phyloP scores from a whole-genome alignment of 345 rosid genomes.

The Syzygium oleosum region DNA sequence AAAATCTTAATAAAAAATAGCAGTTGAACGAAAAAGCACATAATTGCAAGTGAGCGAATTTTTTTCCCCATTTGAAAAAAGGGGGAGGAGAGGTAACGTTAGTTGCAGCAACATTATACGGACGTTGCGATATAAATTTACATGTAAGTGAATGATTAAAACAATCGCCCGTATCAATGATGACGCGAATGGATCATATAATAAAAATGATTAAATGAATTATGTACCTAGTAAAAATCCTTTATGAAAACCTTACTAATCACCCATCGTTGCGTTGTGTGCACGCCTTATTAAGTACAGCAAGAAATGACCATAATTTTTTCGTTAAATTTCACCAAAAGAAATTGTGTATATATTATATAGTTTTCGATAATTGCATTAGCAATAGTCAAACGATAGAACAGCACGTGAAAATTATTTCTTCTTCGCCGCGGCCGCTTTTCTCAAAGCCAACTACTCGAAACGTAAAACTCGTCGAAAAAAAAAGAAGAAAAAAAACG shows the following conservation, averaged over 20 bases:
- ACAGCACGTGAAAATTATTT: background rate
- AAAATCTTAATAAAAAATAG: background rate
- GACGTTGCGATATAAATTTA: accelerated
- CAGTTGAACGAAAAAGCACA: background rate
- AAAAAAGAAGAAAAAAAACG: too few relatives aligned
- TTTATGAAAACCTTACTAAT: background rate
- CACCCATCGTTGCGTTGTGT: background rate
- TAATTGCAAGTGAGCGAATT: background rate
- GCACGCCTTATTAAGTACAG: background rate
- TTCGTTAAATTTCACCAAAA: background rate
- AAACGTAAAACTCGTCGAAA: too few relatives aligned
- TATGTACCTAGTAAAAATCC: background rate
- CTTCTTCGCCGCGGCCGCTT: background rate
- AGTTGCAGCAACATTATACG: accelerated
- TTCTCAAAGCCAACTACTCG: background rate
- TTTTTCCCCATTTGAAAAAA: too few relatives aligned
- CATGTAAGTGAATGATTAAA: background rate
- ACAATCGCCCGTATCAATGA: background rate
- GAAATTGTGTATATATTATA: background rate
- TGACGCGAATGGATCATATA: background rate
- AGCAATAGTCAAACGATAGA: background rate
- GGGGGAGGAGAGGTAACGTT: background rate
- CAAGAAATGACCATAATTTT: background rate
- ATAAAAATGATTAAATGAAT: background rate
- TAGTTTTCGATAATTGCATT: background rate